Evolutionary conservation across 2,329 filamentous ascomycete genomes (phyloP).

Genomic region (Akanthomyces muscarius): DNA sequence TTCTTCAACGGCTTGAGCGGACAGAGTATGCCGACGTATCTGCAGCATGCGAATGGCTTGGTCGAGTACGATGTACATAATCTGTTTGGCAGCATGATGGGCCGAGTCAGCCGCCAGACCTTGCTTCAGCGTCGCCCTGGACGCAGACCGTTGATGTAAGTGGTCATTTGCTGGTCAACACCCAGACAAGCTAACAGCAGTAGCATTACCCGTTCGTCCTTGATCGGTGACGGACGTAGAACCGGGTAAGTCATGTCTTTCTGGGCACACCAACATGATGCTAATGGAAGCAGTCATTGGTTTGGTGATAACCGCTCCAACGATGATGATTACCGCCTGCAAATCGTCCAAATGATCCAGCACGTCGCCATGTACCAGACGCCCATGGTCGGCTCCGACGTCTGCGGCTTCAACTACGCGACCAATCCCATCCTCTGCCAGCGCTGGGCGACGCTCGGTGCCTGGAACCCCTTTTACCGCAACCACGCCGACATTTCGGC

Average conservation of each 20-base stretch:
- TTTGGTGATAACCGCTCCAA: constrained; percentile 53
- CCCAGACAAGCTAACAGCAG: constrained; percentile 53
- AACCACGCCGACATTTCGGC: constrained; percentile 53
- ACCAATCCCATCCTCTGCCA: constrained; percentile 59
- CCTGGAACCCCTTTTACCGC: constrained; percentile 64
- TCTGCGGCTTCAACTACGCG: constrained; percentile 67
- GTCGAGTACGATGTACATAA: constrained; percentile 72
- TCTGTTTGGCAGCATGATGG: constrained; percentile 69
- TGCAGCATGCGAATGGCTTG: constrained; percentile 63
- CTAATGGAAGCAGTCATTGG: constrained; percentile 38
- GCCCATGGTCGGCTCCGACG: constrained; percentile 64
- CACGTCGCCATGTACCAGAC: constrained; percentile 57
- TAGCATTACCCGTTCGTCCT: constrained; percentile 8
- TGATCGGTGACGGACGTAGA: constrained; percentile 7
- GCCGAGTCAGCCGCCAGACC: constrained; percentile 54
- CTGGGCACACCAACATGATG: constrained; percentile 34
- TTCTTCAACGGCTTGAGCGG: constrained; percentile 45
- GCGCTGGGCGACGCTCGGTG: constrained; percentile 61
- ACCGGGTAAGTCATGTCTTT: constrained; percentile 42
- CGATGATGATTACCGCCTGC: constrained; percentile 50
- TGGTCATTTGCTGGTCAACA: constrained; percentile 65
- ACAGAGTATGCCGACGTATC: constrained; percentile 61
- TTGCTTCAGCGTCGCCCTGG: constrained; percentile 60
- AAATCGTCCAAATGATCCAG: constrained; percentile 19
- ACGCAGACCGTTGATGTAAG: constrained; percentile 50